Percentiles rank a stretch among this genome's conserved stretches.
phyloP scores from a whole-genome alignment of 306 rosid genomes.

The Pyrus communis region DNA sequence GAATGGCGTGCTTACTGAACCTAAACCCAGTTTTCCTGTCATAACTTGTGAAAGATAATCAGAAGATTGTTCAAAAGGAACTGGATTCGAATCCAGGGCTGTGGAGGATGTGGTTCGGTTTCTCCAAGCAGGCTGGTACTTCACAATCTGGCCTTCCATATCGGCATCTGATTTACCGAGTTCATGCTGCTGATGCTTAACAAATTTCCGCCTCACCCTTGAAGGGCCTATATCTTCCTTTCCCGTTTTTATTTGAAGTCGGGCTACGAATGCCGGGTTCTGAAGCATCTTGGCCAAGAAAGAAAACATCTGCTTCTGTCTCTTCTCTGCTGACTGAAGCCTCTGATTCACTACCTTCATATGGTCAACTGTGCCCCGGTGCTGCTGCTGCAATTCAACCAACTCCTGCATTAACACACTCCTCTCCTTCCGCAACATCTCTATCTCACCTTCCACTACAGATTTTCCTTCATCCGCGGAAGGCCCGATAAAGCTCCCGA shows the following conservation, averaged over 20 bases:
- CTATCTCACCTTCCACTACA: slow-evolving; percentile 53
- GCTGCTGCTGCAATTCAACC: slow-evolving; percentile 67
- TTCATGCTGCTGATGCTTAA: slow-evolving; percentile 48
- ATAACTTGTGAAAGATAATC: slow-evolving; percentile 37
- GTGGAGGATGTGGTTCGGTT: slow-evolving; percentile 18
- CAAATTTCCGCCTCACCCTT: slow-evolving; percentile 49
- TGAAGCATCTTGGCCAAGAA: slow-evolving; percentile 73
- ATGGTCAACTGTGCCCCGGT: slow-evolving; percentile 46
- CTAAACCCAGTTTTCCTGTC: slow-evolving; percentile 20
- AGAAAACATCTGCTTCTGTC: slow-evolving; percentile 81
- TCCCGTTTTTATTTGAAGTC: slow-evolving; percentile 46
- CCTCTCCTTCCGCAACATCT: slow-evolving; percentile 50
- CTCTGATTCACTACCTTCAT: slow-evolving; percentile 53
- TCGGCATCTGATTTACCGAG: slow-evolving; percentile 28
- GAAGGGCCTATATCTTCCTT: slow-evolving; percentile 40
- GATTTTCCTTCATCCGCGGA: slow-evolving; percentile 42
- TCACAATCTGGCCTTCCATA: slow-evolving; percentile 43
- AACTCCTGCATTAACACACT: slow-evolving; percentile 66
- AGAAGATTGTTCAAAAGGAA: slow-evolving; percentile 33
- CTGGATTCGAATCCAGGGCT: slow-evolving; percentile 32
- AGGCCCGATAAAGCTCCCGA: slow-evolving; percentile 37
- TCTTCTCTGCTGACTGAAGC: slow-evolving; percentile 70
- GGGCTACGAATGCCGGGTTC: slow-evolving; percentile 48
- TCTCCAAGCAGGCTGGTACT: slow-evolving; percentile 39
- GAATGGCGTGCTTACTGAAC: slow-evolving; percentile 21